phyloP scores from a whole-genome alignment of 257 asterid genomes.

The Phtheirospermum japonicum region DNA sequence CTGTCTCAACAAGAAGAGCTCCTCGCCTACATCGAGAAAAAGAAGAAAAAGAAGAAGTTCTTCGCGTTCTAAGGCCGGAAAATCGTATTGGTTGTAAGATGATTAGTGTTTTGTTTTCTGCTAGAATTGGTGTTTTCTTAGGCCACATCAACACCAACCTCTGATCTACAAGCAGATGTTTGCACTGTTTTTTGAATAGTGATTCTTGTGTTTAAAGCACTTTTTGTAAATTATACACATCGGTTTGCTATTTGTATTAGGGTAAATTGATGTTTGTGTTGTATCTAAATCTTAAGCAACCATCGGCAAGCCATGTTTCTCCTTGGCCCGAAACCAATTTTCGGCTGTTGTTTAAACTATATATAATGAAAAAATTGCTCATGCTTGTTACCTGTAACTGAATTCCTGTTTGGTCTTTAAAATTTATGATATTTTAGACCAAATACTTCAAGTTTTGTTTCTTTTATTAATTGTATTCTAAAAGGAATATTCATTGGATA shows the following conservation, averaged over 20 bases:
- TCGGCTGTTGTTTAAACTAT: slow-evolving; percentile 18
- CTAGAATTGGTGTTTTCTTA: slow-evolving; percentile 15
- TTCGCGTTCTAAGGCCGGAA: slow-evolving; percentile 53
- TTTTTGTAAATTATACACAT: slow-evolving; percentile 18
- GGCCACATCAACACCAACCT: slow-evolving; percentile 22
- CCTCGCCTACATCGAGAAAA: slow-evolving; percentile 67
- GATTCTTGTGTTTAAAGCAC: neutral
- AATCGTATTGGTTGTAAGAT: slow-evolving; percentile 13
- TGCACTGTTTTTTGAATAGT: slow-evolving; percentile 1
- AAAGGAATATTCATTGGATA: no score
- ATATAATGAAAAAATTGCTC: neutral
- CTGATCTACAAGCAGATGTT: slow-evolving; percentile 27
- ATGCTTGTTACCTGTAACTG: neutral
- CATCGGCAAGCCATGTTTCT: slow-evolving; percentile 22
- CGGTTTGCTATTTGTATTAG: slow-evolving; percentile 26
- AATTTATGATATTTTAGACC: no score
- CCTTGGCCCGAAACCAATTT: slow-evolving; percentile 15
- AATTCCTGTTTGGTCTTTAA: no score
- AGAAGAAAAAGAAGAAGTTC: slow-evolving; percentile 88
- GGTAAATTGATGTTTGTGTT: slow-evolving; percentile 21
- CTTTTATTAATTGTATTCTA: no score
- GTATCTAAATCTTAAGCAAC: slow-evolving; percentile 22
- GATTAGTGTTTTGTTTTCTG: neutral
- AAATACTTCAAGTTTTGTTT: no score
- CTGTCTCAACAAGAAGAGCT: slow-evolving; percentile 69